These are phyloP conservation scores for Clarireedia sp. DNA, from an alignment of 2,329 filamentous ascomycete species.

Conservation along the genomic window DNA sequence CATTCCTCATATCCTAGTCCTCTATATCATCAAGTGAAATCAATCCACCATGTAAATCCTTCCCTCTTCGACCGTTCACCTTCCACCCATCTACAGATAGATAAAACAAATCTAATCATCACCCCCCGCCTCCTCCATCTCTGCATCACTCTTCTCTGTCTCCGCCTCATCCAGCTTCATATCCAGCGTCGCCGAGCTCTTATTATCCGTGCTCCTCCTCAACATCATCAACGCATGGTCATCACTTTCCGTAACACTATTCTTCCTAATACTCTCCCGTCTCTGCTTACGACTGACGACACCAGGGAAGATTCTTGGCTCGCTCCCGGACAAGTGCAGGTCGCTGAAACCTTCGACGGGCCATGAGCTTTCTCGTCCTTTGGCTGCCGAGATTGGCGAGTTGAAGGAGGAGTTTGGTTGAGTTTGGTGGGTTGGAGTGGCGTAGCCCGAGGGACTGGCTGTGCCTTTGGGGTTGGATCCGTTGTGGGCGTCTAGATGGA, in stretches of 20 bases:
- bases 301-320: constrained; percentile 66
- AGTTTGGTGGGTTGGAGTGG: constrained; percentile 8
- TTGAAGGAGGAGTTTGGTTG: constrained; percentile 6
- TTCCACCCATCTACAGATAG: not conserved
- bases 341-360: constrained; percentile 34
- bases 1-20: no score
- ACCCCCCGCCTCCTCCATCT: constrained; percentile 3
- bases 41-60: not conserved
- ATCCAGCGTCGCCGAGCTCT: not conserved
- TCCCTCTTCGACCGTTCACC: not conserved
- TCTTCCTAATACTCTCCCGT: constrained; percentile 21
- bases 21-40: no score
- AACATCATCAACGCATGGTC: constrained; percentile 11
- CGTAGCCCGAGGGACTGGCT: constrained; percentile 12
- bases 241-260: constrained; percentile 24
- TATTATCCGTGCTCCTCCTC: not conserved
- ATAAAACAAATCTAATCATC: not conserved
- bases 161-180: constrained; percentile 3
- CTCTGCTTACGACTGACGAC: constrained; percentile 43
- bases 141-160: constrained; percentile 1
- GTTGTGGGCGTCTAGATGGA: constrained; percentile 16
- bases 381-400: constrained; percentile 16
- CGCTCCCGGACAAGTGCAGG: constrained; percentile 46
- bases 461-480: constrained; percentile 9
- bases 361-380: constrained; percentile 32